phyloP scores from a whole-genome alignment of 2,329 filamentous ascomycete species.

The Arthrobotrys pseudoclavata region DNA sequence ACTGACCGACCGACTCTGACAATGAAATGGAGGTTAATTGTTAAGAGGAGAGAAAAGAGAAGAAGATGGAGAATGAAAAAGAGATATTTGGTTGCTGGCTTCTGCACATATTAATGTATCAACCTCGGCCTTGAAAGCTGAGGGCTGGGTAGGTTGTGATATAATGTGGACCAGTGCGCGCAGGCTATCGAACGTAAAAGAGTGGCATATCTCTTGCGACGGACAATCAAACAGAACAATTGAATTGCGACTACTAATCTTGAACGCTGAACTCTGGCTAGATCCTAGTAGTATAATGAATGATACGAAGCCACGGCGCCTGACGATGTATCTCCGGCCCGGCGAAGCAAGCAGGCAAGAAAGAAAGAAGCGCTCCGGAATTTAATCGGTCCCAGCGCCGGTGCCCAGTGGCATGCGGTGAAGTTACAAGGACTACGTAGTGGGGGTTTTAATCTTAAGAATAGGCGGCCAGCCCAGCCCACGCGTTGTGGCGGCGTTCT shows the following conservation, averaged over 20 bases:
- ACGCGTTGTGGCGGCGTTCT: slow-evolving; percentile 28
- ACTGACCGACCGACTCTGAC: background rate
- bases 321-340: too few species aligned
- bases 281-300: too few species aligned
- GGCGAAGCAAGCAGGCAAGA: too few species aligned
- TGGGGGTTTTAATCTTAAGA: too few species aligned
- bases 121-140: background rate
- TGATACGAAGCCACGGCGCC: too few species aligned
- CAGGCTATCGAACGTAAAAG: background rate
- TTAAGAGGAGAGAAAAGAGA: background rate
- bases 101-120: slow-evolving; percentile 16
- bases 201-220: background rate
- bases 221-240: background rate
- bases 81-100: background rate
- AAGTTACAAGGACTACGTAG: too few species aligned
- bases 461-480: too few species aligned
- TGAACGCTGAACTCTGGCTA: too few species aligned
- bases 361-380: too few species aligned
- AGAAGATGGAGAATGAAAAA: background rate
- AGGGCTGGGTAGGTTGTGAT: background rate
- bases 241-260: too few species aligned
- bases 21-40: background rate
- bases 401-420: too few species aligned
- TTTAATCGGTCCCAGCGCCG: too few species aligned
- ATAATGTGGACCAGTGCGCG: background rate